Percentiles rank a stretch among this genome's conserved stretches.
Evolutionary conservation across 768 basidiomycete species (phyloP).

Genomic region (Rhodotorula kratochvilovae): DNA sequence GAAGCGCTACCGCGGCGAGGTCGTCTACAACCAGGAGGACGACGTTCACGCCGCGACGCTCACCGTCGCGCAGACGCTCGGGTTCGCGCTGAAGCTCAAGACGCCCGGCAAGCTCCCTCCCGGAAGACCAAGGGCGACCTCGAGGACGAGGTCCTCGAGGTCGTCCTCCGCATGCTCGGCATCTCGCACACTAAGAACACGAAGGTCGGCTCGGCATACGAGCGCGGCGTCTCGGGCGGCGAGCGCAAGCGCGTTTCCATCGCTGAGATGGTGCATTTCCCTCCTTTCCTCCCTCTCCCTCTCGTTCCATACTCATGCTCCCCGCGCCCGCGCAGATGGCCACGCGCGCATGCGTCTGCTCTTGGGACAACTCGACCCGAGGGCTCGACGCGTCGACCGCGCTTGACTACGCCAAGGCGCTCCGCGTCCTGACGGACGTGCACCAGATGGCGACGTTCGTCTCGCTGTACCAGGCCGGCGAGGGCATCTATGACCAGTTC

Average conservation of each 20-base stretch:
- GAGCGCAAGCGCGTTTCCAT: constrained; percentile 54
- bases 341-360: constrained; percentile 46
- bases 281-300: constrained; percentile 24
- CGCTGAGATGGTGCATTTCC: constrained; percentile 48
- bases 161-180: constrained; percentile 56
- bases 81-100: constrained; percentile 54
- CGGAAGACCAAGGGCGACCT: constrained; percentile 40
- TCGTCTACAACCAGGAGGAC: constrained; percentile 57
- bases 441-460: constrained; percentile 67
- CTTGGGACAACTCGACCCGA: constrained; percentile 58
- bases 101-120: constrained; percentile 49
- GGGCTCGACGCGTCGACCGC: constrained; percentile 75
- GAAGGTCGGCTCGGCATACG: constrained; percentile 50
- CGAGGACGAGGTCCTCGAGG: constrained; percentile 50
- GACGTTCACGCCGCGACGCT: constrained; percentile 84
- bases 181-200: constrained; percentile 52
- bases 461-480: constrained; percentile 81
- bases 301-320: constrained; percentile 21
- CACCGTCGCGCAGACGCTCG: constrained; percentile 70
- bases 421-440: constrained; percentile 79
- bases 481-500: constrained; percentile 57
- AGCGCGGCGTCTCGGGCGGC: constrained; percentile 52
- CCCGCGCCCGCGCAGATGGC: constrained; percentile 42
- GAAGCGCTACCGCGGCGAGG: constrained; percentile 43
- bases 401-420: constrained; percentile 72